These are phyloP conservation scores for Fusarium sp. DNA, from an alignment of 2,329 filamentous ascomycete genomes.

Conservation along the genomic window DNA sequence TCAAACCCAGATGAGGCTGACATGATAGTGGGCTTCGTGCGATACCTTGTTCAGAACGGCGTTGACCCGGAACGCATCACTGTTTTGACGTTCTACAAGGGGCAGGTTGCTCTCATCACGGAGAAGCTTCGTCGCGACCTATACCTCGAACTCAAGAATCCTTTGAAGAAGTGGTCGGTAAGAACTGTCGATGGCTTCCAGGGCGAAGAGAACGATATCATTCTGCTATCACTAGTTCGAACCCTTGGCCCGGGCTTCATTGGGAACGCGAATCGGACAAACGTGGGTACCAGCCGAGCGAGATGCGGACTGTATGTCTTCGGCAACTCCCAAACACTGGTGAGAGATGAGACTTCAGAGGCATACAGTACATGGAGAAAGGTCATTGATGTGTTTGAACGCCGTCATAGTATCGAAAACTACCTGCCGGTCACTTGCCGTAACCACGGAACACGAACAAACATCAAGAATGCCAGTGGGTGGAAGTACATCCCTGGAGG, in stretches of 20 bases:
- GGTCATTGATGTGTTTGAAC: constrained; percentile 54
- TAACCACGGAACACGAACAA: constrained; percentile 64
- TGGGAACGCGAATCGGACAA: constrained; percentile 66
- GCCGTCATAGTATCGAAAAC: constrained; percentile 45
- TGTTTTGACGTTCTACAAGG: constrained; percentile 87
- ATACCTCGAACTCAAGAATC: constrained; percentile 40
- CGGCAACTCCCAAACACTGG: constrained; percentile 71
- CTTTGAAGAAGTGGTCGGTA: constrained; percentile 63
- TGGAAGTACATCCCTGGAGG: constrained; percentile 54
- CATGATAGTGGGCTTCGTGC: constrained; percentile 79
- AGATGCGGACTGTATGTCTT: constrained; percentile 86
- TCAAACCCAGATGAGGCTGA: constrained; percentile 77
- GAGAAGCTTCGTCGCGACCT: constrained; percentile 54
- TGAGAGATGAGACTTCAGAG: constrained; percentile 53
- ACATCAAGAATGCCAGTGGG: constrained; percentile 63
- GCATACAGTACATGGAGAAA: constrained; percentile 55
- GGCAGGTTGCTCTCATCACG: constrained; percentile 76
- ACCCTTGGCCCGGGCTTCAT: constrained; percentile 82
- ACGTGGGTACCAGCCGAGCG: constrained; percentile 74
- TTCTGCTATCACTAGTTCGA: constrained; percentile 83
- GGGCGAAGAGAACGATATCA: constrained; percentile 87
- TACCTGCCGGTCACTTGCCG: constrained; percentile 72
- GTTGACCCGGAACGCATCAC: constrained; percentile 72
- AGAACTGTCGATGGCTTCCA: constrained; percentile 90
- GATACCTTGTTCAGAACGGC: constrained; percentile 78